Evolutionary conservation across 805 yeast species (phyloP), one percentile per base, ranked within the genome.

Genomic region (Scheffersomyces coipomensis): DNA sequence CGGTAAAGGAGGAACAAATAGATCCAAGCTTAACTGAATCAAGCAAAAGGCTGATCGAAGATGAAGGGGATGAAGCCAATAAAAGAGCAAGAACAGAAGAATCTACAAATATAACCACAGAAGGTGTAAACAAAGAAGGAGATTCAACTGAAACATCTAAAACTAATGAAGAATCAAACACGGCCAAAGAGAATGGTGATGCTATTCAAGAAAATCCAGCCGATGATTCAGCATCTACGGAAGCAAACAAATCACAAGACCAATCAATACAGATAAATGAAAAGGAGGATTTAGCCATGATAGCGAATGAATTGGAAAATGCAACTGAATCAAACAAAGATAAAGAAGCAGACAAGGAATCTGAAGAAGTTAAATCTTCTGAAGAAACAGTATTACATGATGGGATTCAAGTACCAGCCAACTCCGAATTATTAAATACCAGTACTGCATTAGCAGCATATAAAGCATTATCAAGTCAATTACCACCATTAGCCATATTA

Each of bases 371-470:
- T 3, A 26, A 25, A 11, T 13, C 18, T 9, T 30, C 24, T 11
- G 39, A 38, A 13, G 29, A 34, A n/a, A 51, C 51, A 1, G 55
- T 52, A n/a, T 40, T 47, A 12, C 56, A 49, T 38, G 53, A 47
- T 23, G 57, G 59, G 2, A 37, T 49, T 21, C 35, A 41, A 10
- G 51, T 69, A 4, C 75, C 75, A 0, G 68, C 72, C 4, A 58
- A 68, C 45, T 65, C 72, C 1, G 75, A 69, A 48, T 56, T 70
- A 17, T 47, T 67, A 19, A 68, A 66, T 38, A 59, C 73, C 5
- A 65, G 60, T 37, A 46, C 63, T 8, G 74, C 74, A 1, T 55
- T 65, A 29, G 70, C 69, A 1, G 71, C 73, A 1, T 70, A 69
- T 45, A 62, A 61, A 29, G 71, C 70, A n/a, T 50, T 70, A 24